Conservation (phyloP, 2,329 filamentous ascomycete genomes). For the Boeremia exigua region DNA sequence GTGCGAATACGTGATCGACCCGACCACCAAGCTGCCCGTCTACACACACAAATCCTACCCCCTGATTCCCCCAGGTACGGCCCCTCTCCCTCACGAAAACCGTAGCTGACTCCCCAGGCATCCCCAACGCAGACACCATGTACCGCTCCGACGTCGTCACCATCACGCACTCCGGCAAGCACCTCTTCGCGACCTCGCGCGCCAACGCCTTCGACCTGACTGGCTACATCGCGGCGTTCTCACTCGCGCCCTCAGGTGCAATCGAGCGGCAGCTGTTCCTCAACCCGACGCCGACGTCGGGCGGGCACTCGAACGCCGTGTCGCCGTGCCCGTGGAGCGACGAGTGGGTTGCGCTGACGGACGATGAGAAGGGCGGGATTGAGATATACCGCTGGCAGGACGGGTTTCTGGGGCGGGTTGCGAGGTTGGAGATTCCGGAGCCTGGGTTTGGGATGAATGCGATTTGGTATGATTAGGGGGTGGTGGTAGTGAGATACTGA, state of each 20-base stretch:
- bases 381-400: slow-evolving; percentile 89
- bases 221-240: slow-evolving; percentile 84
- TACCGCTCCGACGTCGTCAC: slow-evolving; percentile 88
- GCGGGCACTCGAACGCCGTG: slow-evolving; percentile 89
- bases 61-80: slow-evolving; percentile 73
- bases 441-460: slow-evolving; percentile 96
- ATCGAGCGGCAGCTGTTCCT: slow-evolving; percentile 81
- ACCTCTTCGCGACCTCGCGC: slow-evolving; percentile 85
- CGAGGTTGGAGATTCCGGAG: slow-evolving; percentile 77
- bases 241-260: slow-evolving; percentile 69
- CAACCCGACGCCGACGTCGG: slow-evolving; percentile 84
- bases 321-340: slow-evolving; percentile 82
- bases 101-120: slow-evolving; percentile 27
- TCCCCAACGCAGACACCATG: slow-evolving; percentile 62
- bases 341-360: slow-evolving; percentile 88
- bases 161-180: slow-evolving; percentile 70
- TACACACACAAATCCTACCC: slow-evolving; percentile 80
- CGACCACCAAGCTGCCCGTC: slow-evolving; percentile 73
- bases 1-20: slow-evolving; percentile 81
- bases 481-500: background rate
- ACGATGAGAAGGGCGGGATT: slow-evolving; percentile 85
- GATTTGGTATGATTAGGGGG: slow-evolving; percentile 83
- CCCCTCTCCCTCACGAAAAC: too few species aligned
- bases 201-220: slow-evolving; percentile 77
- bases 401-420: slow-evolving; percentile 79